Evolutionary conservation across 2,329 filamentous ascomycete species (phyloP), one percentile per base, ranked within the genome.

Genomic region (Claviceps africana): DNA sequence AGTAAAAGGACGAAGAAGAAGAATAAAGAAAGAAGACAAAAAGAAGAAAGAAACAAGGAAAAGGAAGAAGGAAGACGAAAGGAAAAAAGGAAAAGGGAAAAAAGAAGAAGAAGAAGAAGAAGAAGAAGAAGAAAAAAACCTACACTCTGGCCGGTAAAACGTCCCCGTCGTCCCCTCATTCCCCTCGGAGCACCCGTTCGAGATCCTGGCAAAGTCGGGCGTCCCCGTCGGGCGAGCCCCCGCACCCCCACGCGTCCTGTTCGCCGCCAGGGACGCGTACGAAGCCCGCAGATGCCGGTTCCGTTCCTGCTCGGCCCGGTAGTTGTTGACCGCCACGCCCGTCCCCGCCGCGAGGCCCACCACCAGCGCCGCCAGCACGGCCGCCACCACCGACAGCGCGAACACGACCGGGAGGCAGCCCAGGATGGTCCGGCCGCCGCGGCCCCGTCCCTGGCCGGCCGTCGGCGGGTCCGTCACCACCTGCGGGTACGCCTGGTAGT

Each of bases 281-380:
- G 64, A 62, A 17, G 72, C 55, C 50, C 64, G 63, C 28, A 59
- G 52, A 28, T 19, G 13, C 30, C 19, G 44, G 21, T 25, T 35
- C n/a, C 17, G 42, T 65, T 61, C 9, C 35, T 37, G 45, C 0
- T 69, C 70, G 13, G 65, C 56, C 50, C 63, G 70, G 6, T 70
- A 69, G 47, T 69, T 64, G 54, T 59, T 67, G 7, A 67, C 58
- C 51, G 71, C 65, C 6, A 74, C 60, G 6, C 71, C 72, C 1
- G 70, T 72, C 3, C 70, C 70, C 0, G 69, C 71, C 1, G 71
- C 72, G 28, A 75, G 60, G 1, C 70, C 72, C 50, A 74, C 67
- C 13, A 73, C 70, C 2, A 69, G 66, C 0, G 62, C 66, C 0
- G 65, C 64, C 43, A 74, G 56, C 13, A 70, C 37, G 6, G 66